phyloP scores from a whole-genome alignment of 495 filamentous ascomycete genomes.

The Elasticomyces elasticus region DNA sequence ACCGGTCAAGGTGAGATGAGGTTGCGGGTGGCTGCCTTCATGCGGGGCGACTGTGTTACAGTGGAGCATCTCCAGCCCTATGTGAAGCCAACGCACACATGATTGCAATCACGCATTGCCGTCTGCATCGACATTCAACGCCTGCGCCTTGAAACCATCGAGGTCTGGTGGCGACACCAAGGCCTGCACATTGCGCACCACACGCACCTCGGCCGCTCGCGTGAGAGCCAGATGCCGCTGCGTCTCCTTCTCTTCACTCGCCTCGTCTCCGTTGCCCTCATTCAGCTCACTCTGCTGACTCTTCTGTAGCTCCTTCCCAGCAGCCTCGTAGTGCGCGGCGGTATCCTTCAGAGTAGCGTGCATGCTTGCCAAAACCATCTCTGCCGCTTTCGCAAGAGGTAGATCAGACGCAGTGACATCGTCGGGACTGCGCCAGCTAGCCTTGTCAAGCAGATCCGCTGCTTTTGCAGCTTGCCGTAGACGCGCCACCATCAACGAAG shows the following conservation, averaged over 20 bases:
- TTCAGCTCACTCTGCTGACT: slow-evolving; percentile 22
- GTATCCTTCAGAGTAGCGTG: slow-evolving; percentile 74
- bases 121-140: slow-evolving; percentile 29
- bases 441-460: slow-evolving; percentile 26
- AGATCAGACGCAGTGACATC: slow-evolving; percentile 53
- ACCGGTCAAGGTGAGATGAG: background rate
- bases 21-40: background rate
- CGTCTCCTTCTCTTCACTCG: slow-evolving; percentile 46
- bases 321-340: slow-evolving; percentile 52
- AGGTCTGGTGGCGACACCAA: slow-evolving; percentile 51
- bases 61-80: too few relatives aligned
- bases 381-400: slow-evolving; percentile 69
- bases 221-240: slow-evolving; percentile 54
- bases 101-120: background rate
- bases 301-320: slow-evolving; percentile 35
- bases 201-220: slow-evolving; percentile 69
- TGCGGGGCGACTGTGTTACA: background rate
- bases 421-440: slow-evolving; percentile 38
- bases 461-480: slow-evolving; percentile 65
- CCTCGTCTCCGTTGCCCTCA: slow-evolving; percentile 27
- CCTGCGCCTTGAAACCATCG: slow-evolving; percentile 44
- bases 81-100: too few relatives aligned
- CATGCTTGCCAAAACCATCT: slow-evolving; percentile 91
- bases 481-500: slow-evolving; percentile 78
- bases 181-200: slow-evolving; percentile 60